Evolutionary conservation across 768 basidiomycete genomes (phyloP).

Genomic region (Rhodotorula paludigena): DNA sequence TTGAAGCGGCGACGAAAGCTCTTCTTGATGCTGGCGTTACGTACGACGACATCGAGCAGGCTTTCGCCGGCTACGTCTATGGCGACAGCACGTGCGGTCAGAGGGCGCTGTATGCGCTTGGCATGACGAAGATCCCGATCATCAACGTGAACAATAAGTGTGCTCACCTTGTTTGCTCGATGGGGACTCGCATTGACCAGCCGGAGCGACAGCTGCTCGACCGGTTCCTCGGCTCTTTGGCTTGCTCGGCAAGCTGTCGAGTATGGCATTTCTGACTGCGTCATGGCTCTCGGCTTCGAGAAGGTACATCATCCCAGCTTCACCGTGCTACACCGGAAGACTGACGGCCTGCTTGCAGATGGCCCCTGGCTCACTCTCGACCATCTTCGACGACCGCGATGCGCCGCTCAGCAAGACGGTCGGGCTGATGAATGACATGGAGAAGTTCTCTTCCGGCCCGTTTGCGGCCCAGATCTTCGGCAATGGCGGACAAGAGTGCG

Average conservation of each 20-base stretch:
- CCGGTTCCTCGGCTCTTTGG: constrained; percentile 67
- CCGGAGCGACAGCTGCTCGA: constrained; percentile 56
- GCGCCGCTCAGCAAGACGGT: constrained; percentile 37
- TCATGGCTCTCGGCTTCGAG: constrained; percentile 79
- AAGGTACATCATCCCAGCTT: constrained; percentile 57
- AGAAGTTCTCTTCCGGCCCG: constrained; percentile 24
- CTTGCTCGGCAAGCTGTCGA: constrained; percentile 68
- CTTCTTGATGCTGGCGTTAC: constrained; percentile 82
- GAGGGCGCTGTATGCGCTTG: constrained; percentile 75
- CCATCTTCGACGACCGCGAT: constrained; percentile 31
- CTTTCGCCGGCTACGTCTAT: constrained; percentile 71
- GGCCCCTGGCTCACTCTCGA: constrained; percentile 38
- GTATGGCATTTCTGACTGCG: constrained; percentile 65
- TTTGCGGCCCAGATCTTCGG: constrained; percentile 66
- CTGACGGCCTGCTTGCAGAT: constrained; percentile 14
- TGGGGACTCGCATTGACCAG: background rate
- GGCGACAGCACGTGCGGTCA: constrained; percentile 46
- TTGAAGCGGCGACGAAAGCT: constrained; percentile 81
- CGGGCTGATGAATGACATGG: constrained; percentile 27
- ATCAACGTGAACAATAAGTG: constrained; percentile 70
- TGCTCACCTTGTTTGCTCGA: background rate
- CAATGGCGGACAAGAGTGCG: constrained; percentile 63
- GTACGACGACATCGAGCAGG: constrained; percentile 69
- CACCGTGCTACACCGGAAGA: background rate
- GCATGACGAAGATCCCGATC: constrained; percentile 72